Conservation (phyloP, 306 rosid genomes). For the Glycyrrhiza uralensis region DNA sequence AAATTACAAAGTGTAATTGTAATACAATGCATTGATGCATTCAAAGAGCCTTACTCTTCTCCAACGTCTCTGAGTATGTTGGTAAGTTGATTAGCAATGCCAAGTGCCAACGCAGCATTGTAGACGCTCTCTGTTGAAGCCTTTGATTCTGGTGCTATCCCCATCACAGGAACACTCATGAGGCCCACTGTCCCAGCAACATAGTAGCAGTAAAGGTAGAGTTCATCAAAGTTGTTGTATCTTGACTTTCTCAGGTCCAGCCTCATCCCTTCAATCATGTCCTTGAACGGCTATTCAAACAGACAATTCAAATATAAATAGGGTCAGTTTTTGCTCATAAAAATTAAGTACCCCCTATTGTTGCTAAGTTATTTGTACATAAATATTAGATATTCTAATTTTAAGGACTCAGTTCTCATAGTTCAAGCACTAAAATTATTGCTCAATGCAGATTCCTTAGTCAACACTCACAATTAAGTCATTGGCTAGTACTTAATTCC, state of each 20-base stretch:
- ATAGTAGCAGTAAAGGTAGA: constrained; percentile 94
- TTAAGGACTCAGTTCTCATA: background rate
- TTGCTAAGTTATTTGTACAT: background rate
- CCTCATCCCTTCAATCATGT: constrained; percentile 98
- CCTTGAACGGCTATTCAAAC: constrained; percentile 76
- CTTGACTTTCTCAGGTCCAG: constrained; percentile 80
- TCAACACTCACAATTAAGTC: background rate
- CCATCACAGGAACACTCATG: constrained; percentile 99
- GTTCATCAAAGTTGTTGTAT: constrained; percentile 83
- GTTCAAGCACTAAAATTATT: background rate
- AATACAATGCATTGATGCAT: background rate
- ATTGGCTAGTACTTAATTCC: background rate
- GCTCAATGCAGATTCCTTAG: background rate
- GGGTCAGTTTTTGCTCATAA: background rate
- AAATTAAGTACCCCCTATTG: background rate
- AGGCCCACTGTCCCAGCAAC: constrained; percentile 99
- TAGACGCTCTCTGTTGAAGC: constrained; percentile 79
- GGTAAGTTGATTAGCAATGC: constrained; percentile 96
- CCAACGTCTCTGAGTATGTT: constrained; percentile 97
- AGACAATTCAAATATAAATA: constrained; percentile 2
- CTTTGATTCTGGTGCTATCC: constrained; percentile 70
- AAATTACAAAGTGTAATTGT: background rate
- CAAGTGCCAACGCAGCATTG: constrained; percentile 91
- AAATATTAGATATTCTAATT: background rate
- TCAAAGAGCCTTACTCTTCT: constrained; percentile 74